These are phyloP conservation scores for Eimeria sp. DNA, from an alignment of 169 alveolate genomes.

Conservation along the genomic window DNA sequence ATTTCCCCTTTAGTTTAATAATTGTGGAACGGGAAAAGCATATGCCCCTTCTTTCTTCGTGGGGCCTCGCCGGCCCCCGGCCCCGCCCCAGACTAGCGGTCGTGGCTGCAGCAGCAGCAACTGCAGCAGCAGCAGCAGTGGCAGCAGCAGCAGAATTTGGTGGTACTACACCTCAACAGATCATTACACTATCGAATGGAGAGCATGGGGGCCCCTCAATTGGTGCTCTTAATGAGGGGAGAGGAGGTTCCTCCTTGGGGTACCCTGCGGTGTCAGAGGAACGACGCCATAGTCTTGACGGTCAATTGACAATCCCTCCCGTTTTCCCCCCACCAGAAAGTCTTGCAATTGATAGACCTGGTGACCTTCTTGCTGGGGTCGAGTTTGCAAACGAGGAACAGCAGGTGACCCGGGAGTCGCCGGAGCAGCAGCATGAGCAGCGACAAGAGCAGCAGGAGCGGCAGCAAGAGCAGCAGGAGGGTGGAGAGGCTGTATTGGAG, in stretches of 20 bases:
- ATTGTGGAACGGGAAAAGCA: no score
- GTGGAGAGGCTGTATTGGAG: neutral
- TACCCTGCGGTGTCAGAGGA: no score
- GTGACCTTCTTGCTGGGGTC: neutral
- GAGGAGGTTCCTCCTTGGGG: no score
- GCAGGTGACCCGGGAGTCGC: neutral
- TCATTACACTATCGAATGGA: neutral
- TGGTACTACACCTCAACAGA: no score
- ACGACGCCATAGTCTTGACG: no score
- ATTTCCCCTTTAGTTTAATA: no score
- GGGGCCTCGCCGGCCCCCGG: neutral
- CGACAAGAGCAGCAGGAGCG: neutral
- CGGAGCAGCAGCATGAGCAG: neutral
- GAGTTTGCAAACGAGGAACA: neutral
- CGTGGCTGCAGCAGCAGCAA: conserved; percentile 16
- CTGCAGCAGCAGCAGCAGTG: conserved; percentile 21
- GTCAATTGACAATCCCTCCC: no score
- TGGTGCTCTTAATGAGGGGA: no score
- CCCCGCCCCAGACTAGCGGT: neutral
- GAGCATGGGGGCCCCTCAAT: neutral
- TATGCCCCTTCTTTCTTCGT: neutral
- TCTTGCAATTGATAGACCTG: no score
- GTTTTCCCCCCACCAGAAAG: no score
- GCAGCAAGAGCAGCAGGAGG: neutral
- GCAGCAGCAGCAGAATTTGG: neutral